Base-by-base conservation (phyloP, 345 rosid species). In the Eucalyptus marginata region DNA sequence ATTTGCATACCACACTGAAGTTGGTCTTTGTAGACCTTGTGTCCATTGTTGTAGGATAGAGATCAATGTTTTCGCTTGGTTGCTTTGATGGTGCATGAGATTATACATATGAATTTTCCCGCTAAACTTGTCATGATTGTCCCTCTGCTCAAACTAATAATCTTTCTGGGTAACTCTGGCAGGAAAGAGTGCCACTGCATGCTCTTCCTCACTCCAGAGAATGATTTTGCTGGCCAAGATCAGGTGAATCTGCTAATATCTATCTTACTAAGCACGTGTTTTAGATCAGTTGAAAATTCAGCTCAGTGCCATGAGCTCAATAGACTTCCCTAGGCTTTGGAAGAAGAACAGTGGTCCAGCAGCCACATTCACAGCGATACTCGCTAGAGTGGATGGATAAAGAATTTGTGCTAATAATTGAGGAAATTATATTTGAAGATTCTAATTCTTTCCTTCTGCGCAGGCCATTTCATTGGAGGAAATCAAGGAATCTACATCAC, bases 171-270 rank as follows among this genome's bases (percentile, higher is more conserved):
- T 87, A 27, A n/a, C 49, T 51, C 85, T 89, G 58, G 91, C 98
- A 98, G 99, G 97, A 98, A 95, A 93, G 99, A 98, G 91, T 98
- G 99, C 91, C 99, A 98, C 93, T 96, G 99, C 94, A 96, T 98
- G 99, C 98, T 98, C 89, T 98, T 98, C 93, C 96, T 98, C 87
- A 98, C 98, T 71, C 96, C 99, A 8, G 99, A 96, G 25, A 96
- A 97, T 90, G 99, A 98, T 95, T 98, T 97, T 91, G 97, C 98
- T 2, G 99, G 99, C 85, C 88, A 92, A 88, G 99, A 98, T 90
- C 99, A 97, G 98, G 99, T 98, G 92, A 86, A 58, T 76, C 68
- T 29, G 64, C 64, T 51, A n/a, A 47, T 33, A 43, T 52, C 49
- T 62, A 47, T 49, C 1, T 36, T 36, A 2, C 68, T 40, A 58